phyloP scores from a whole-genome alignment of 371 early-diverging fungal species.

The Mucor piriformis region DNA sequence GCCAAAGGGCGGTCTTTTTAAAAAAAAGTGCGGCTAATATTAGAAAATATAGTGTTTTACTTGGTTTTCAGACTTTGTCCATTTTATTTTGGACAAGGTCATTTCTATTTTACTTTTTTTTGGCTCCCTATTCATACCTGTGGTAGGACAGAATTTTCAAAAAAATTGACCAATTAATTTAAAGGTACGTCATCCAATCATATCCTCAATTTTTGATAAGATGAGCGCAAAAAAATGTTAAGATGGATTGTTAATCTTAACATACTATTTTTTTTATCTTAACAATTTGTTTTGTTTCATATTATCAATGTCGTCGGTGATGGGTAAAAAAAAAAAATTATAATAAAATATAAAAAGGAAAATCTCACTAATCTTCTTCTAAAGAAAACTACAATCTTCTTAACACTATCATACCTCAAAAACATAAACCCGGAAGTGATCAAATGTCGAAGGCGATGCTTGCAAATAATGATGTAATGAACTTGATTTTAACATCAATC shows the following conservation, averaged over 20 bases:
- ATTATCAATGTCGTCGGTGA: neutral
- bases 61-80: too few relatives aligned
- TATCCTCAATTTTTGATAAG: too few relatives aligned
- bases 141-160: too few relatives aligned
- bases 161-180: too few relatives aligned
- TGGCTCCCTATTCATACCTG: too few relatives aligned
- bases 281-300: neutral
- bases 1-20: too few relatives aligned
- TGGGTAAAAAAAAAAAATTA: neutral
- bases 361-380: neutral
- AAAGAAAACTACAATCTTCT: neutral
- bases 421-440: neutral
- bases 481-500: neutral
- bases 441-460: neutral
- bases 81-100: too few relatives aligned
- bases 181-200: too few relatives aligned
- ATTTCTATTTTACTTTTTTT: too few relatives aligned
- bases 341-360: neutral
- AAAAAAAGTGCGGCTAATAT: too few relatives aligned
- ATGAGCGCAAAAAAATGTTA: neutral
- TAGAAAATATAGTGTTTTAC: too few relatives aligned
- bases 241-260: neutral
- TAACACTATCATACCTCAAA: neutral
- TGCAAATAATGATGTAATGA: neutral
- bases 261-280: neutral